These are phyloP conservation scores for Hydnum rufescens DNA, from an alignment of 768 basidiomycete species.

Conservation along the genomic window DNA sequence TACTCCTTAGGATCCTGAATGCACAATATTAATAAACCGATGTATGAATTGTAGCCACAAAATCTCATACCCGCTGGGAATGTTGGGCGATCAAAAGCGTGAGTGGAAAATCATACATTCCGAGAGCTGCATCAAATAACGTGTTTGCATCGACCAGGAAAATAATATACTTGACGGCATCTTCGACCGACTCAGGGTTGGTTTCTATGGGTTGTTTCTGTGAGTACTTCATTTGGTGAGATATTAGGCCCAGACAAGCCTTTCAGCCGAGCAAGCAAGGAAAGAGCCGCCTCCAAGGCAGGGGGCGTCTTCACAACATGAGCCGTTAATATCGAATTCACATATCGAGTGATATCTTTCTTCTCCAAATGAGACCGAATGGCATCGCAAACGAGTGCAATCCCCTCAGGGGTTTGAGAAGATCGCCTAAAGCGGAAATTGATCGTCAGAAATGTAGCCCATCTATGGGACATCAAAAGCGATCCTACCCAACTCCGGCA, in stretches of 20 bases:
- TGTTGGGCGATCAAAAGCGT: conserved; percentile 94
- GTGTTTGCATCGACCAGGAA: conserved; percentile 87
- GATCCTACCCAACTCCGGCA: conserved; percentile 52
- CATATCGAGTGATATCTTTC: conserved; percentile 53
- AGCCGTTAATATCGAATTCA: conserved; percentile 82
- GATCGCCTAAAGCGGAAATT: conserved; percentile 31
- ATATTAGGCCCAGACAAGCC: conserved; percentile 25
- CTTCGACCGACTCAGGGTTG: conserved; percentile 66
- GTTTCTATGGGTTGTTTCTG: conserved; percentile 20
- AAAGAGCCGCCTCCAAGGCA: conserved; percentile 71
- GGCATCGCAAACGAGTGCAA: conserved; percentile 55
- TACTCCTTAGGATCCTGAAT: conserved; percentile 82
- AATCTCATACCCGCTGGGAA: conserved; percentile 96
- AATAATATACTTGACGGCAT: conserved; percentile 95
- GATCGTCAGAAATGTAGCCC: background rate
- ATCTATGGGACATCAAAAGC: background rate
- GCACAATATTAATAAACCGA: conserved; percentile 3
- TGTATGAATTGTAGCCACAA: conserved; percentile 1
- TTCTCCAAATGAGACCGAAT: conserved; percentile 52
- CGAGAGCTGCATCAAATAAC: conserved; percentile 85
- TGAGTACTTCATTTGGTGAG: background rate
- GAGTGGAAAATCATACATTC: conserved; percentile 96
- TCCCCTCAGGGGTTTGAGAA: conserved; percentile 32
- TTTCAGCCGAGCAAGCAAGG: conserved; percentile 53
- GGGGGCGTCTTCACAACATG: conserved; percentile 83